Percentiles rank a stretch among this genome's conserved stretches.
Conservation (phyloP, 169 alveolate species). For the Ichthyophthirius multifiliis region DNA sequence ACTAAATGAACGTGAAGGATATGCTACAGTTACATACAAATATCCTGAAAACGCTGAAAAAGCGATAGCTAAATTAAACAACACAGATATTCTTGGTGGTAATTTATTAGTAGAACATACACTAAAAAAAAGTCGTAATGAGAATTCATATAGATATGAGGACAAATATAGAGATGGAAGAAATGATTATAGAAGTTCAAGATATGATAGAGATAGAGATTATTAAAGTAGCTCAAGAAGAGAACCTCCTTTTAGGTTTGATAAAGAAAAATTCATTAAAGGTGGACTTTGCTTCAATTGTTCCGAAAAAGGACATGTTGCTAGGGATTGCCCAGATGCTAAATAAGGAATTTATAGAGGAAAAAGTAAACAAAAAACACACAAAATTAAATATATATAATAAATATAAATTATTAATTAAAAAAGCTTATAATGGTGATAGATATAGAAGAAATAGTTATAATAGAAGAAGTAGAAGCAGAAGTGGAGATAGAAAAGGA, state of each 20-base stretch:
- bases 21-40: not conserved
- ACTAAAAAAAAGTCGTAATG: not conserved
- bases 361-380: not conserved
- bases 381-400: not conserved
- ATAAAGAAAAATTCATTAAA: not conserved
- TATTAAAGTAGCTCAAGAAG: not conserved
- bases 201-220: no score
- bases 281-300: not conserved
- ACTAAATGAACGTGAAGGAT: not conserved
- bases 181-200: no score
- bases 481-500: not conserved
- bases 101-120: not conserved
- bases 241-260: not conserved
- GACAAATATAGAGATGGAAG: slow-evolving; percentile 4
- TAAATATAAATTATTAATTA: not conserved
- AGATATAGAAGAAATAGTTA: slow-evolving; percentile 3
- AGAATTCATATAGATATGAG: not conserved
- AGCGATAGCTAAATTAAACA: not conserved
- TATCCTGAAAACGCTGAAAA: not conserved
- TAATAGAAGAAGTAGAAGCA: not conserved
- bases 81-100: not conserved
- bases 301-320: not conserved
- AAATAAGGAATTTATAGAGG: not conserved
- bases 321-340: not conserved
- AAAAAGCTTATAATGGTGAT: not conserved